Evolutionary conservation across 2,329 filamentous ascomycete genomes (phyloP), one percentile per base, ranked within the genome.

Genomic region (Clarireedia sp.): DNA sequence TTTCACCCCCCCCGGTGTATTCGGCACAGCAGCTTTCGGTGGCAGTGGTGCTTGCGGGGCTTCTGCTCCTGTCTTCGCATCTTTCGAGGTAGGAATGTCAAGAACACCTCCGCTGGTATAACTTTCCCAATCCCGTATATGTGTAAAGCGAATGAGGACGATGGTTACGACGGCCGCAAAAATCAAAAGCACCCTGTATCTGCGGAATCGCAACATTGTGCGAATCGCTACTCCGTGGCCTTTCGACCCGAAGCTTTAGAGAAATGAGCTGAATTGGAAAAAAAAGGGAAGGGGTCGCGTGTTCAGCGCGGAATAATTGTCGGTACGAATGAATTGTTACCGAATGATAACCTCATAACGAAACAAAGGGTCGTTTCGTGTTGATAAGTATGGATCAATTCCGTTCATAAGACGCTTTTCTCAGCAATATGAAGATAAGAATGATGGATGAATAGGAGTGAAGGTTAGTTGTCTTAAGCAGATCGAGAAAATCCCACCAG

Each of bases 121-220:
- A 24, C 49, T 53, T 41, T 57, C 54, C 60, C 59, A 61, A 44
- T 62, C 48, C 24, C 51, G 46, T 24, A 56, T 54, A 23, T 56
- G 56, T 40, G 50, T 55, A 46, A 62, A 58, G 33, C 62, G 58
- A 51, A 63, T 17, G n/a, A 64, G 29, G 29, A 64, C 44, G 9
- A 60, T 21, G 16, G 59, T 58, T 21, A 53, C 49, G 16, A 63
- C 37, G 16, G 53, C 55, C 23, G 63, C 63, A 57, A 65, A 57
- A 16, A 60, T 43, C 21, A 64, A 51, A 49, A 85, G 82, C 56
- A 83, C 73, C 57, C 83, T 78, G 65, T 85, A 85, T 66, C 82
- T 75, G 63, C 84, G 71, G 59, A 79, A 75, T 51, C 83, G 79
- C 56, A 80, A 69, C 77, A 86, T 82, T 63, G 64, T 63, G 60